A percentile compares a stretch with the other conserved stretches of the same genome.
These are phyloP conservation scores for Paramecium primaurelia DNA, from an alignment of 73 alveolate genomes.

Conservation along the genomic window DNA sequence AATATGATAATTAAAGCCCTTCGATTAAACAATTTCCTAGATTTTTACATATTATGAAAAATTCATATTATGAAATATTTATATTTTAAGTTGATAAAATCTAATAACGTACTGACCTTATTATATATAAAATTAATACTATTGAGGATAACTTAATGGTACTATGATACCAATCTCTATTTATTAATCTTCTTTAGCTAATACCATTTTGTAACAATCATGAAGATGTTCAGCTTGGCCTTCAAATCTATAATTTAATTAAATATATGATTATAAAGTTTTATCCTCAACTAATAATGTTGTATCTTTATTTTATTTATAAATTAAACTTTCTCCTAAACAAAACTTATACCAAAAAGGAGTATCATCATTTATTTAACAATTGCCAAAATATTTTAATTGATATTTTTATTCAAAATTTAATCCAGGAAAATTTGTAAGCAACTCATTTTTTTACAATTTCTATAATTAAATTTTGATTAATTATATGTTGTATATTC, in stretches of 20 bases:
- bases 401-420: background rate
- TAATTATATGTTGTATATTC: background rate
- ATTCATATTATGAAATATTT: background rate
- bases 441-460: background rate
- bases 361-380: background rate
- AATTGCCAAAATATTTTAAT: slow-evolving; percentile 22
- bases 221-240: slow-evolving; percentile 23
- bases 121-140: background rate
- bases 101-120: background rate
- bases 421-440: background rate
- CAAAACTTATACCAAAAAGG: slow-evolving; percentile 45
- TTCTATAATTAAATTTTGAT: background rate
- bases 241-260: background rate
- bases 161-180: slow-evolving; percentile 6
- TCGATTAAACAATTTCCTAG: background rate
- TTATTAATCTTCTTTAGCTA: background rate
- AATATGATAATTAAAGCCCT: slow-evolving; percentile 37
- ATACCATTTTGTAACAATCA: slow-evolving; percentile 37
- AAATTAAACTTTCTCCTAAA: background rate
- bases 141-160: slow-evolving; percentile 27
- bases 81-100: background rate
- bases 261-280: background rate
- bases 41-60: background rate
- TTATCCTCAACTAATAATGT: slow-evolving; percentile 4
- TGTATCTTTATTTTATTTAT: background rate